Conservation (phyloP, 2,329 filamentous ascomycete genomes). For the Neonectria sp. region DNA sequence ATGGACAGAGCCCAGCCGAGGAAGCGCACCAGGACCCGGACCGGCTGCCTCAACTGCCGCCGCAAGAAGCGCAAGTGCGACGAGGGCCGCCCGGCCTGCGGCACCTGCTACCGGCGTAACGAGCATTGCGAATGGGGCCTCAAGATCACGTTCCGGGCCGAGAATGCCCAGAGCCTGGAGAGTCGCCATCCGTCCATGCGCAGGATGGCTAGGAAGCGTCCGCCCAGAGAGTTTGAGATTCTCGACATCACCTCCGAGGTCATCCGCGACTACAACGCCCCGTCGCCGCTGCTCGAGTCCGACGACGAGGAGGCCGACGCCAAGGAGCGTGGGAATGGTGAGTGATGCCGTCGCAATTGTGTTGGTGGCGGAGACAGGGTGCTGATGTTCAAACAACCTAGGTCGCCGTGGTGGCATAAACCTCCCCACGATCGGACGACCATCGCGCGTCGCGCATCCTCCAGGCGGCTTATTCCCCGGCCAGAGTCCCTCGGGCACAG, state of each 20-base stretch:
- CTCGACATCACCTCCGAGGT: slow-evolving; percentile 55
- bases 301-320: slow-evolving; percentile 33
- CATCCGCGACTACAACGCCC: slow-evolving; percentile 53
- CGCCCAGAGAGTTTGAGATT: slow-evolving; percentile 53
- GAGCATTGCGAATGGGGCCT: slow-evolving; percentile 56
- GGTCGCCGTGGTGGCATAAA: slow-evolving; percentile 10
- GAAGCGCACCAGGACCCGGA: slow-evolving; percentile 53
- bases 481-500: slow-evolving; percentile 17
- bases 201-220: slow-evolving; percentile 46
- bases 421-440: slow-evolving; percentile 12
- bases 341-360: slow-evolving; percentile 10
- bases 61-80: slow-evolving; percentile 58
- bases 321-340: slow-evolving; percentile 17
- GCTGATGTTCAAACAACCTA: background rate
- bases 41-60: slow-evolving; percentile 56
- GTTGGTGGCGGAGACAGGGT: background rate
- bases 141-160: slow-evolving; percentile 55
- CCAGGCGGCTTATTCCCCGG: slow-evolving; percentile 27
- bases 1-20: slow-evolving; percentile 37
- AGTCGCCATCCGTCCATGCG: slow-evolving; percentile 54
- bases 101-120: slow-evolving; percentile 51
- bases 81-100: slow-evolving; percentile 53
- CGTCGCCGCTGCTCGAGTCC: slow-evolving; percentile 39
- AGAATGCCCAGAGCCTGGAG: slow-evolving; percentile 54
- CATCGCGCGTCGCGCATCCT: background rate